Evolutionary conservation across 1,139 yeast genomes (phyloP).

Genomic region (Hansenula sp.): DNA sequence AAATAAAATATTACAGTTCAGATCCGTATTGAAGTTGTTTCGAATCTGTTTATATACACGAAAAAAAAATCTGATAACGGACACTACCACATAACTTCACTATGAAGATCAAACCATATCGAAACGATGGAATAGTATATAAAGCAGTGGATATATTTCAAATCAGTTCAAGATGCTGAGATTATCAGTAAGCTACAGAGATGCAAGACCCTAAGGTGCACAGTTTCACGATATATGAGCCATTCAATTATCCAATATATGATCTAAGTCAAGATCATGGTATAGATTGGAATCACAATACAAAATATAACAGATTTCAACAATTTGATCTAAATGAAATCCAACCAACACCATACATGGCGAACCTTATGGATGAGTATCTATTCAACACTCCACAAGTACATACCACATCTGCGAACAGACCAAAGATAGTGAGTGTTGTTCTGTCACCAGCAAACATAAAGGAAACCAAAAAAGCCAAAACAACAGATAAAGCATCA

Average conservation of each 20-base stretch:
- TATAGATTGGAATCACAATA: neutral
- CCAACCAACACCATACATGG: neutral
- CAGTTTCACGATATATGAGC: neutral
- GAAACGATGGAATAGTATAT: too few species aligned
- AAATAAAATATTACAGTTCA: too few species aligned
- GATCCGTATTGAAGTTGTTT: neutral
- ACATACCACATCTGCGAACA: neutral
- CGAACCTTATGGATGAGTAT: neutral
- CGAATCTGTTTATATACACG: too few species aligned
- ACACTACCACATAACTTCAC: too few species aligned
- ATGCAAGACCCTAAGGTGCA: neutral
- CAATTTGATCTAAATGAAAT: neutral
- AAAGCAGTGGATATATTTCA: too few species aligned
- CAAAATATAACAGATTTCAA: neutral
- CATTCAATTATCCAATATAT: neutral
- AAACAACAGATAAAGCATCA: conserved; percentile 24
- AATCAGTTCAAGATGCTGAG: too few species aligned
- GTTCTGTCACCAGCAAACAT: neutral
- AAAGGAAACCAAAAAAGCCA: neutral
- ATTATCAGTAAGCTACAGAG: too few species aligned
- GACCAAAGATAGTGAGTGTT: neutral
- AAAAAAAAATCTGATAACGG: too few species aligned
- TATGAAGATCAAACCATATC: too few species aligned
- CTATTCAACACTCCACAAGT: neutral
- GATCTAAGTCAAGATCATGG: neutral